Conservation (phyloP, 176 grass and related monocot genomes). For the Hordeum marinum region DNA sequence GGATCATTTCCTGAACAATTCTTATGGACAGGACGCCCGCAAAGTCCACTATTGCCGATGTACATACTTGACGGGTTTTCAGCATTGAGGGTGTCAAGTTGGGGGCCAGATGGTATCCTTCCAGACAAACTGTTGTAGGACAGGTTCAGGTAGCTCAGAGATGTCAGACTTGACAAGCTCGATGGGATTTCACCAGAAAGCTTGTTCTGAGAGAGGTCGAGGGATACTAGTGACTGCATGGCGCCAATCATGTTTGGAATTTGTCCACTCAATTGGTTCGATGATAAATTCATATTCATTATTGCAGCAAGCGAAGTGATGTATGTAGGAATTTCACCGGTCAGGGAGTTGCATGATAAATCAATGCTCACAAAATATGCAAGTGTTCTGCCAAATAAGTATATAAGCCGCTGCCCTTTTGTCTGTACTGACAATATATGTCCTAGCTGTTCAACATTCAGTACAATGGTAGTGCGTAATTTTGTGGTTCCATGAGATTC, state of each 20-base stretch:
- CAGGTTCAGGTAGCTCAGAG: too few relatives aligned
- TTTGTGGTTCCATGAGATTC: too few relatives aligned
- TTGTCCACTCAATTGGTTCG: constrained; percentile 5
- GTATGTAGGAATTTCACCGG: constrained; percentile 23
- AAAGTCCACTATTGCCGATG: constrained; percentile 16
- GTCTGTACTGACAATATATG: background rate
- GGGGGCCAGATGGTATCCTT: background rate
- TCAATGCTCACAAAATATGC: background rate
- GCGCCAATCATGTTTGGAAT: constrained; percentile 21
- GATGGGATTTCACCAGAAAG: too few relatives aligned
- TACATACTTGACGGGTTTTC: constrained; percentile 4
- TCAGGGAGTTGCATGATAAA: constrained; percentile 25
- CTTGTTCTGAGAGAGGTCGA: too few relatives aligned
- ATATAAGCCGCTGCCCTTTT: background rate
- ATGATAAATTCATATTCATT: constrained; percentile 28
- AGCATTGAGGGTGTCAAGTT: constrained; percentile 4
- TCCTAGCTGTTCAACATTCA: too few relatives aligned
- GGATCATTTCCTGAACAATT: background rate
- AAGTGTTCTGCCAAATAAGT: background rate
- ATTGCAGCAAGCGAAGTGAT: background rate
- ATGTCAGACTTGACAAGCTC: too few relatives aligned
- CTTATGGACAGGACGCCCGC: constrained; percentile 17
- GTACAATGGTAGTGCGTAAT: too few relatives aligned
- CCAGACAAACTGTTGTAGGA: too few relatives aligned
- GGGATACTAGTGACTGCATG: constrained; percentile 26